Percentiles rank a stretch among this genome's conserved stretches.
These are phyloP conservation scores for Sicyos baderoa DNA, from an alignment of 306 rosid species.

Conservation along the genomic window DNA sequence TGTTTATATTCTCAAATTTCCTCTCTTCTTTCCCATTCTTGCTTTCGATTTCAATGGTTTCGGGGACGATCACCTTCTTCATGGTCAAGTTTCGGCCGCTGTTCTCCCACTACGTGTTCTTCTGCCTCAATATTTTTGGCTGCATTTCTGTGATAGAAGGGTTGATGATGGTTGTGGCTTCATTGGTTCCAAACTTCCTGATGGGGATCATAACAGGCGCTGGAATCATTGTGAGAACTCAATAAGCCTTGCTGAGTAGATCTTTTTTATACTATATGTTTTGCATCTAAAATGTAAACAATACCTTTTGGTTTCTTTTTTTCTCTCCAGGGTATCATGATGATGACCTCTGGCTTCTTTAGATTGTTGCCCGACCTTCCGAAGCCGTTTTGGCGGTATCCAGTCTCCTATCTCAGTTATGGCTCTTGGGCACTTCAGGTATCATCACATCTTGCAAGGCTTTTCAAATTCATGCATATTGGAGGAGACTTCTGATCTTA, in stretches of 20 bases:
- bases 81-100: conserved; percentile 76
- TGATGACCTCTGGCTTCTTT: conserved; percentile 91
- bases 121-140: conserved; percentile 56
- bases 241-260: neutral
- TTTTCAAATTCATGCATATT: neutral
- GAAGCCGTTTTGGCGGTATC: conserved; percentile 87
- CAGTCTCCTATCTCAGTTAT: conserved; percentile 69
- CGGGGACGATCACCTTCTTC: conserved; percentile 63
- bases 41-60: conserved; percentile 51
- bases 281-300: too few species aligned
- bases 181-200: conserved; percentile 91
- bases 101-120: conserved; percentile 50
- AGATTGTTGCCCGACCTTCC: conserved; percentile 73
- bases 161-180: conserved; percentile 98
- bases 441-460: neutral
- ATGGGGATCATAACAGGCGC: conserved; percentile 96
- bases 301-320: conserved; percentile 17
- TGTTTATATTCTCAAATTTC: conserved; percentile 68
- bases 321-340: conserved; percentile 67
- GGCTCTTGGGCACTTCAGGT: conserved; percentile 90
- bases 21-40: conserved; percentile 89
- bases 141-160: conserved; percentile 84
- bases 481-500: too few species aligned
- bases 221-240: conserved; percentile 73
- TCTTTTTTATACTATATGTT: neutral